A percentile compares a stretch with the other conserved stretches of the same genome.
These are phyloP conservation scores for Waltergamsia citrina DNA, from an alignment of 2,329 filamentous ascomycete genomes.

Conservation along the genomic window DNA sequence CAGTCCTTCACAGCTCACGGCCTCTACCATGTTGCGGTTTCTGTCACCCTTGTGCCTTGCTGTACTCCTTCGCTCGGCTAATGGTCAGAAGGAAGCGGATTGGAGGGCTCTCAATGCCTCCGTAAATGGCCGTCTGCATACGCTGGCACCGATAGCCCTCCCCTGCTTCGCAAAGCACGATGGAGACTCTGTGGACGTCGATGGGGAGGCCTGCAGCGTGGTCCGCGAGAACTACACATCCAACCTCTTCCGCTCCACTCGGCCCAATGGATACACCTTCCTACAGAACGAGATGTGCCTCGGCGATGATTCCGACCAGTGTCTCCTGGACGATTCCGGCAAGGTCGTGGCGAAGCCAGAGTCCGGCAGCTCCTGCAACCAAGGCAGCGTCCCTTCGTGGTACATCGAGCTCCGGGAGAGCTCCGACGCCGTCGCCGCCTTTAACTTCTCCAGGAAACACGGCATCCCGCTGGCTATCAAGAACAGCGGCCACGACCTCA, in stretches of 20 bases:
- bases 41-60: too few species aligned
- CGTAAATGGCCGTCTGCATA: not conserved
- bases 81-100: too few species aligned
- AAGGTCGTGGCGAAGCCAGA: too few species aligned
- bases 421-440: not conserved
- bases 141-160: not conserved
- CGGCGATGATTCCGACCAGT: not conserved
- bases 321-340: not conserved
- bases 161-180: not conserved
- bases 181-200: not conserved
- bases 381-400: not conserved
- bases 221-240: not conserved
- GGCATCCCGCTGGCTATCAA: constrained; percentile 6
- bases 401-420: not conserved
- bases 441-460: not conserved
- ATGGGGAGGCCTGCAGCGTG: not conserved
- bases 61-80: too few species aligned
- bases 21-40: too few species aligned
- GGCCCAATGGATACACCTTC: not conserved
- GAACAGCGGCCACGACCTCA: constrained; percentile 10
- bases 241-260: too few species aligned
- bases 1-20: too few species aligned
- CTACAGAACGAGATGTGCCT: not conserved
- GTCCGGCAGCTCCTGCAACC: not conserved
- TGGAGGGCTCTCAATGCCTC: not conserved